These are phyloP conservation scores for Microbotryum intermedium DNA, from an alignment of 1,284 basidiomycete genomes.

Conservation along the genomic window DNA sequence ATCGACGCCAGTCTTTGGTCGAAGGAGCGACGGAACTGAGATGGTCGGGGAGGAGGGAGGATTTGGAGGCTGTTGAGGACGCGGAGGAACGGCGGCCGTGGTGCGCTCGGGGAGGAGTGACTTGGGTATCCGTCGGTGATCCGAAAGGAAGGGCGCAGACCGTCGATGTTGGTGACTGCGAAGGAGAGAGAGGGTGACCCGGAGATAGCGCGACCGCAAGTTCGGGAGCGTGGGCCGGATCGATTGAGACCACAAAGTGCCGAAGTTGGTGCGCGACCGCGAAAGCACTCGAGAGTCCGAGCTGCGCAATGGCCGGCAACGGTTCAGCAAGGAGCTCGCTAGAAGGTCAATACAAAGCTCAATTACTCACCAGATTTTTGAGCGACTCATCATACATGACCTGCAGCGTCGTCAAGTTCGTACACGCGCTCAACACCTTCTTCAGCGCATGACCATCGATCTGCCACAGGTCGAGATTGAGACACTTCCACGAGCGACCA, in stretches of 20 bases:
- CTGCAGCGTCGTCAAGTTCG: slow-evolving; percentile 3
- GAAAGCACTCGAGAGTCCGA: slow-evolving; percentile 14
- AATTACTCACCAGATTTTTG: slow-evolving; percentile 14
- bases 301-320: no score
- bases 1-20: slow-evolving; percentile 24
- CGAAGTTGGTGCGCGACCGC: slow-evolving; percentile 4
- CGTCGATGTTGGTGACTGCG: not conserved
- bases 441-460: slow-evolving; percentile 9
- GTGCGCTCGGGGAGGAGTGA: not conserved
- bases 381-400: slow-evolving; percentile 18
- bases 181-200: not conserved
- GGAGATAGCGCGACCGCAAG: slow-evolving; percentile 1
- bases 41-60: not conserved
- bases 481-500: slow-evolving; percentile 2
- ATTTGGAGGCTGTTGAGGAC: not conserved
- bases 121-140: not conserved
- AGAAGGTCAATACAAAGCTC: not conserved
- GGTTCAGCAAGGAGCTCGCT: not conserved
- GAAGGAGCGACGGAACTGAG: slow-evolving; percentile 2
- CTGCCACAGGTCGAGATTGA: slow-evolving; percentile 19
- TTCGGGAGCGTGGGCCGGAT: slow-evolving; percentile 15
- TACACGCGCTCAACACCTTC: slow-evolving; percentile 11
- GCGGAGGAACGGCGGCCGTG: not conserved
- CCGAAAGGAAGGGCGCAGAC: not conserved
- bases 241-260: slow-evolving; percentile 12